Base-by-base conservation (phyloP, 352 stramenopile species). In the Globisporangium lucens region DNA sequence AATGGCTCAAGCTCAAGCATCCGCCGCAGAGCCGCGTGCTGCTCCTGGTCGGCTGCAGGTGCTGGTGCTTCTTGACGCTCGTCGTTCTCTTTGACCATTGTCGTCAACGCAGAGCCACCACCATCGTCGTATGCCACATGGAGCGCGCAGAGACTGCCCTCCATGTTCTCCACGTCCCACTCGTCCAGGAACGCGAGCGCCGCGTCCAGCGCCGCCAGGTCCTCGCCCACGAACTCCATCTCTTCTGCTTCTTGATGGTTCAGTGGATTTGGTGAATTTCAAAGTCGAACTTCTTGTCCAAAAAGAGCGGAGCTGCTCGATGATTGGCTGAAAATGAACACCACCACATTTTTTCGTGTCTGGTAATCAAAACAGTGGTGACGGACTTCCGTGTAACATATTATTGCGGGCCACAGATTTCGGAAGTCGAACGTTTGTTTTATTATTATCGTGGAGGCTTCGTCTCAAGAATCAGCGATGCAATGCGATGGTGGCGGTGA, bases 131-230 rank as follows among this genome's bases (percentile, higher is more conserved):
- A 24, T 24, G 24, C 24, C 24, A 24, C 24, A 24, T 24, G 24
- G 1, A 67, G 52, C 15, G 35, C 36, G 20, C 52, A 30, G 43
- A 68, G 29, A 0, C 49, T 43, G 15, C 49, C 41, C n/a, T 53
- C 63, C 38, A 69, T 60, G 55, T 5, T 20, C 1, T 52, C 63
- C 10, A 63, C 13, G 41, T 69, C 63, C 63, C 65, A 70, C 38
- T 70, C 59, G 51, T 70, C 57, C 24, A 66, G 29, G 46, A 70
- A 70, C 57, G 56, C 65, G 33, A 70, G 65, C 56, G 65, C 56
- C 6, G 46, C 65, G 47, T 70, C 46, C 41, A 70, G 51, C 57
- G 65, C 51, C 20, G 64, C 64, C n/a, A 65, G 56, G 65, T 70
- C 65, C 29, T 70, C 46, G 47, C 46, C 24, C 17, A 69, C 55